Base-by-base conservation (phyloP, 2,329 filamentous ascomycete genomes). In the Aspergillus japonicus region DNA sequence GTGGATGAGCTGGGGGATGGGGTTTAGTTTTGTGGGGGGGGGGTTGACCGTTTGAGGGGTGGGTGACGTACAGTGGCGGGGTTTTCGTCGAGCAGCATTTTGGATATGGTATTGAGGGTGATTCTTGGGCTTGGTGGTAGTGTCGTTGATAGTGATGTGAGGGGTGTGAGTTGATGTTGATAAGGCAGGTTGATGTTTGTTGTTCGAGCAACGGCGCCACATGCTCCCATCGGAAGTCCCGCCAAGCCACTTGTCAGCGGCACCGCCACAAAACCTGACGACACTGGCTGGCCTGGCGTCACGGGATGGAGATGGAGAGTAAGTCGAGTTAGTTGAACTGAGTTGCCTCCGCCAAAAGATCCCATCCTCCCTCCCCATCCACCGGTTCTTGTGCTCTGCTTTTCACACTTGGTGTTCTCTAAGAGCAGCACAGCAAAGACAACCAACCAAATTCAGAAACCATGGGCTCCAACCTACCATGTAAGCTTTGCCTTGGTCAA, bases 61-160 rank as follows among this genome's bases (percentile, higher is more conserved):
- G 6, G 16, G 7, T 35, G 33, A 4, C 85, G 62, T 86, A 96
- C 92, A 49, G 88, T 89, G 49, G 90, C 90, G 66, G 93, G 94
- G 75, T 95, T 91, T 80, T 97, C 93, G 78, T 96, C 91, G 79
- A 98, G 91, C 75, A 97, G 84, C 90, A 98, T 97, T 65, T 79
- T 92, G 80, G 59, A 63, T 66, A 33, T 55, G 59, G 54, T 8
- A 29, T 31, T 39, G 39, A 19, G 39, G 11, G 39, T 19, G 39
- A 42, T 19, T 42, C 39, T 42, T 11, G 6, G 24, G 24, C 7
- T 5, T 55, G 12, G 26, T 50, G 31, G 24, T 39, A 21, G 31
- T 6, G 16, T 29, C 7, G 16, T 14, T 54, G 49, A 10, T 29
- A 29, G 26, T 29, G 23, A 54, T 35, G 19, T 21, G 21, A 42